Percentiles rank a stretch among this genome's conserved stretches.
These are phyloP conservation scores for Xylaria sp. DNA, from an alignment of 2,329 filamentous ascomycete genomes.

Conservation along the genomic window DNA sequence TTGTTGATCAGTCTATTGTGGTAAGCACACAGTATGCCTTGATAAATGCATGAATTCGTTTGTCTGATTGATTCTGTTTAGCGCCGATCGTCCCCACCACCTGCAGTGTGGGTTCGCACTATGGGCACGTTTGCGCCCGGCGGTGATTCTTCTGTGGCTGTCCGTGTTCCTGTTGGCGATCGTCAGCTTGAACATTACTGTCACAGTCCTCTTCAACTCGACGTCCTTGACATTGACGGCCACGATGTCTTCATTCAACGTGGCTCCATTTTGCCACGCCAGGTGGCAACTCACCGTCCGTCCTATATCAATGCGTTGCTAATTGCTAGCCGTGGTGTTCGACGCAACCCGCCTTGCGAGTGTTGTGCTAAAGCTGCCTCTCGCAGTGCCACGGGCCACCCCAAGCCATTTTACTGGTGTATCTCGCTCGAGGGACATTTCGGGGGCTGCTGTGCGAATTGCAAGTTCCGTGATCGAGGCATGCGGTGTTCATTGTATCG, in stretches of 20 bases:
- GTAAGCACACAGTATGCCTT: too few relatives aligned
- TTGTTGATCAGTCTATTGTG: too few relatives aligned
- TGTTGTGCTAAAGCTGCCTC: not conserved
- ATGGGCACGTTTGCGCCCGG: too few relatives aligned
- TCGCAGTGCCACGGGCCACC: not conserved
- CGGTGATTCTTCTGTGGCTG: too few relatives aligned
- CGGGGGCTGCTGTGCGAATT: not conserved
- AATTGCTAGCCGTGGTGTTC: not conserved
- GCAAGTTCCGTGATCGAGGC: not conserved
- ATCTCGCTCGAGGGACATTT: not conserved
- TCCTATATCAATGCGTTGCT: not conserved
- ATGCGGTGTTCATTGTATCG: too few relatives aligned
- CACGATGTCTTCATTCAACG: not conserved
- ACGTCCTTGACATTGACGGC: not conserved
- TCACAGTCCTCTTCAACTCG: not conserved
- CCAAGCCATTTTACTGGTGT: not conserved
- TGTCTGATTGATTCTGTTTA: too few relatives aligned
- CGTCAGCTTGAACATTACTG: not conserved
- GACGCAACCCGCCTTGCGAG: not conserved
- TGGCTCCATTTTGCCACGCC: not conserved
- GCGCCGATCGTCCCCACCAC: too few relatives aligned
- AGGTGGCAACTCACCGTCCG: not conserved
- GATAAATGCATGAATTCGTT: too few relatives aligned
- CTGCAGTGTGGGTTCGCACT: too few relatives aligned
- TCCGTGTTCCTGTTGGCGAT: not conserved